Percentiles rank a stretch among this genome's conserved stretches.
Evolutionary conservation across 2,329 filamentous ascomycete species (phyloP).

Genomic region (Aspergillus terreus): DNA sequence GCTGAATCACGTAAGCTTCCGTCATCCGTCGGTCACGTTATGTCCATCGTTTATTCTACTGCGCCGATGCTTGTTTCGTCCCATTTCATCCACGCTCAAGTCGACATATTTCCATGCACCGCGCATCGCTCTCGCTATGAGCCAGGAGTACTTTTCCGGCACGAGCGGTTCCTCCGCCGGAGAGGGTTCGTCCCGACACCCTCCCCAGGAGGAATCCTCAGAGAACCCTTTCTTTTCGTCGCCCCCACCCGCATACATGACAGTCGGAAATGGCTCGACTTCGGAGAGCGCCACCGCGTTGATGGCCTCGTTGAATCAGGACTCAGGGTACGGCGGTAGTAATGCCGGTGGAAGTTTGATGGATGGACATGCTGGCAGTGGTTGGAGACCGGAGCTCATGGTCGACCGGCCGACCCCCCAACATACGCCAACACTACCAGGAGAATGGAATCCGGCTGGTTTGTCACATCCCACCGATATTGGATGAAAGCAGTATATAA

Average conservation of each 20-base stretch:
- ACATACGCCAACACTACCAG: conserved; percentile 50
- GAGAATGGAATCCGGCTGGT: conserved; percentile 46
- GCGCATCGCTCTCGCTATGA: conserved; percentile 30
- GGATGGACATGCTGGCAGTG: conserved; percentile 38
- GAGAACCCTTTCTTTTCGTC: conserved; percentile 26
- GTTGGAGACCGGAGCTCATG: conserved; percentile 55
- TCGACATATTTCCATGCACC: conserved; percentile 10
- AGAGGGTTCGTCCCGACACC: conserved; percentile 34
- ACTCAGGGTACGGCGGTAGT: conserved; percentile 90
- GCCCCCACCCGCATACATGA: conserved; percentile 69
- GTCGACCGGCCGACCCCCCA: conserved; percentile 56
- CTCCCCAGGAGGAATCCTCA: conserved; percentile 22
- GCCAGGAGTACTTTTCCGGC: conserved; percentile 39
- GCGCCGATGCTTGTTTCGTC: too few species aligned
- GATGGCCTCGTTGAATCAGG: conserved; percentile 75
- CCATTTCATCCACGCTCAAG: neutral
- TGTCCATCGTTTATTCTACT: neutral
- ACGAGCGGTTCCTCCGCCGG: conserved; percentile 32
- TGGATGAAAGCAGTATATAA: neutral
- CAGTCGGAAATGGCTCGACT: conserved; percentile 75
- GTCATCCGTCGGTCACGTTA: neutral
- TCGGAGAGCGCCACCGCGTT: conserved; percentile 78
- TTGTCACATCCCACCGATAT: conserved; percentile 8
- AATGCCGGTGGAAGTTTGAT: conserved; percentile 60
- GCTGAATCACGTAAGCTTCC: conserved; percentile 1